A percentile compares a stretch with the other conserved stretches of the same genome.
phyloP scores from a whole-genome alignment of 176 grass and related monocot genomes.

The Avena atlantica region DNA sequence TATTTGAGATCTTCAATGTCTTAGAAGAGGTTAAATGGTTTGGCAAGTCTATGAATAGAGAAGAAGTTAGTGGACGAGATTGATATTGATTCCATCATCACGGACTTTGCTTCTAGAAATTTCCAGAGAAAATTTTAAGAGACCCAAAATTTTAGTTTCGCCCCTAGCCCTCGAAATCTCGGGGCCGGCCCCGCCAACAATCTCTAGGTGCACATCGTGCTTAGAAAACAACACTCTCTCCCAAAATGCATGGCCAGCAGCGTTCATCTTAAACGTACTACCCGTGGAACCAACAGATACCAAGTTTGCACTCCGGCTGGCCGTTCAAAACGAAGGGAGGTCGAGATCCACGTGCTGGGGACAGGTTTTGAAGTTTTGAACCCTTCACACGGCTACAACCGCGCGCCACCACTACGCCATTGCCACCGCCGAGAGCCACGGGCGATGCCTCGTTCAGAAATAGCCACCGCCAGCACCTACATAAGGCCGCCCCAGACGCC shows the following conservation, averaged over 20 bases:
- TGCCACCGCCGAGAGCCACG: neutral
- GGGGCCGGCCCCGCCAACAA: no score
- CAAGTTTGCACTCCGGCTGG: neutral
- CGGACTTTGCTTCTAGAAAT: no score
- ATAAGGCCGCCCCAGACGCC: neutral
- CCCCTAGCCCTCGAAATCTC: no score
- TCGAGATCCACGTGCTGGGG: neutral
- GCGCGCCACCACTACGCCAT: conserved; percentile 7
- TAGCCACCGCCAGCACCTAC: neutral
- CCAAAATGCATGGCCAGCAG: neutral
- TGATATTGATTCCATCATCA: no score
- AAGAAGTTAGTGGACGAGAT: no score
- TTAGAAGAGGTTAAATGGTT: no score
- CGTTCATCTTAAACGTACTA: neutral
- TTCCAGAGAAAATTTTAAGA: no score
- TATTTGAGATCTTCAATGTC: no score
- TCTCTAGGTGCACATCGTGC: no score
- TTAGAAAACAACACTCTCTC: neutral
- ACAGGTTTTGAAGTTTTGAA: neutral
- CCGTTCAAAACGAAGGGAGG: neutral
- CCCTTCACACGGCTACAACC: neutral
- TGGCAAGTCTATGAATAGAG: no score
- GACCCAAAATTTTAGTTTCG: no score
- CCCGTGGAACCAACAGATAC: neutral
- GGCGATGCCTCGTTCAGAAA: neutral